phyloP scores from a whole-genome alignment of 768 basidiomycete species.

The Suillus ampliporus region DNA sequence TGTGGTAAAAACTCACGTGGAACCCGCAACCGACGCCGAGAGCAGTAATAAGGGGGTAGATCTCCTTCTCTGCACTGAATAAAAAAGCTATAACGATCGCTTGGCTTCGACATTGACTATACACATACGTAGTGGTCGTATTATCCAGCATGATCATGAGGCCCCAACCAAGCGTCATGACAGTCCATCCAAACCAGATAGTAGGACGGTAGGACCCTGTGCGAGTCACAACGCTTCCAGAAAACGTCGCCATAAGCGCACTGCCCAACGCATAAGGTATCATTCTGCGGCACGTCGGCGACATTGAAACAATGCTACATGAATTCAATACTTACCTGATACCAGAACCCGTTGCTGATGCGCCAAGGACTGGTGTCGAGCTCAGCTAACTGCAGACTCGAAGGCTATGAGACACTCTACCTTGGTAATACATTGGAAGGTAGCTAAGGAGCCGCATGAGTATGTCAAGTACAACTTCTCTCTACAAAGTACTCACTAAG shows the following conservation, averaged over 20 bases:
- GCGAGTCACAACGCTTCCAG: constrained; percentile 33
- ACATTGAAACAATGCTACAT: neutral
- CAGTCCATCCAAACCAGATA: constrained; percentile 35
- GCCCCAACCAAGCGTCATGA: constrained; percentile 41
- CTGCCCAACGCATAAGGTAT: constrained; percentile 39
- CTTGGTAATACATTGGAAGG: constrained; percentile 48
- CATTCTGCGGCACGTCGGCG: constrained; percentile 31
- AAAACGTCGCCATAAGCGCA: constrained; percentile 25
- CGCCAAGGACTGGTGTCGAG: constrained; percentile 35
- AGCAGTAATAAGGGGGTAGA: constrained; percentile 38
- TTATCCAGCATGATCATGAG: constrained; percentile 43
- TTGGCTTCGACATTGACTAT: neutral
- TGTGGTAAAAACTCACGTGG: constrained; percentile 25
- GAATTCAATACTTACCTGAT: constrained; percentile 27
- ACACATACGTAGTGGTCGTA: constrained; percentile 34
- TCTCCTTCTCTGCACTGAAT: constrained; percentile 35
- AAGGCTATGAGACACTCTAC: constrained; percentile 8
- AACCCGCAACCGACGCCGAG: constrained; percentile 42
- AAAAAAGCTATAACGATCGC: constrained; percentile 7
- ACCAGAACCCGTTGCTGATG: constrained; percentile 40
- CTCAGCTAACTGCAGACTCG: neutral
- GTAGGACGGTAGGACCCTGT: constrained; percentile 36
- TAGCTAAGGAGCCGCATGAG: constrained; percentile 32
- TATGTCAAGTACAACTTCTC: neutral
- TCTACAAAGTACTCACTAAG: constrained; percentile 28